phyloP scores from a whole-genome alignment of 1,284 basidiomycete species.

The Bjerkandera adusta region DNA sequence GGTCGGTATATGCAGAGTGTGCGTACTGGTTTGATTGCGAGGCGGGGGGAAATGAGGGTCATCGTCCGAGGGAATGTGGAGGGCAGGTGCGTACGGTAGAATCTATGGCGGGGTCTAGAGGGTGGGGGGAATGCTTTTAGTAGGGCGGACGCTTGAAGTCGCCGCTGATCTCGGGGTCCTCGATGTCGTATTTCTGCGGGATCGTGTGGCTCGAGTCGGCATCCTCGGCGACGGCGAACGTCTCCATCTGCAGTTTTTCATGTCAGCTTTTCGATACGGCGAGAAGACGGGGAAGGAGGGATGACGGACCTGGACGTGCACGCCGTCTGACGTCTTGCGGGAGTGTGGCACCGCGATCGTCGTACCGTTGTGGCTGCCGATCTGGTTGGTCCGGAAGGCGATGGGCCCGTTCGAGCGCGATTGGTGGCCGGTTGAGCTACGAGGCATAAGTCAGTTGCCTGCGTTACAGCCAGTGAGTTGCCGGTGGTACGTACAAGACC shows the following conservation, averaged over 20 bases:
- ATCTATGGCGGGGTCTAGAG: neutral
- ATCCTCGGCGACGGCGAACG: conserved; percentile 28
- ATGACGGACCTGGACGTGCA: conserved; percentile 50
- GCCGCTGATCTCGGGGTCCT: conserved; percentile 23
- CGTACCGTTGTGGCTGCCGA: conserved; percentile 12
- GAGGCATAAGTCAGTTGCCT: neutral
- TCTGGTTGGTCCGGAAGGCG: conserved; percentile 11
- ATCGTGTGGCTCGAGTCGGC: conserved; percentile 19
- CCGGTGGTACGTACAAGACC: conserved; percentile 45
- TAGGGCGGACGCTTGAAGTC: conserved; percentile 30
- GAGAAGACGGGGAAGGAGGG: neutral
- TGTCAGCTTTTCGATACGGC: neutral
- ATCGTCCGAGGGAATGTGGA: too few relatives aligned
- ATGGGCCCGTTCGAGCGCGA: conserved; percentile 5
- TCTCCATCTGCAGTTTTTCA: conserved; percentile 27
- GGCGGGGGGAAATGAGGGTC: too few relatives aligned
- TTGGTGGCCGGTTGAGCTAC: conserved; percentile 11
- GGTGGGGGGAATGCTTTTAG: neutral
- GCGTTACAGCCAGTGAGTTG: neutral
- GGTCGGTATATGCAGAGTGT: too few relatives aligned
- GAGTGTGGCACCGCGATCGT: conserved; percentile 25
- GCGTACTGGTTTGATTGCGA: too few relatives aligned
- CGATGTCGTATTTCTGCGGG: conserved; percentile 20
- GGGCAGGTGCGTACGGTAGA: too few relatives aligned
- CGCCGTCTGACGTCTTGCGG: conserved; percentile 34